Base-by-base conservation (phyloP, 768 basidiomycete genomes). In the Sarcodon sp. region DNA sequence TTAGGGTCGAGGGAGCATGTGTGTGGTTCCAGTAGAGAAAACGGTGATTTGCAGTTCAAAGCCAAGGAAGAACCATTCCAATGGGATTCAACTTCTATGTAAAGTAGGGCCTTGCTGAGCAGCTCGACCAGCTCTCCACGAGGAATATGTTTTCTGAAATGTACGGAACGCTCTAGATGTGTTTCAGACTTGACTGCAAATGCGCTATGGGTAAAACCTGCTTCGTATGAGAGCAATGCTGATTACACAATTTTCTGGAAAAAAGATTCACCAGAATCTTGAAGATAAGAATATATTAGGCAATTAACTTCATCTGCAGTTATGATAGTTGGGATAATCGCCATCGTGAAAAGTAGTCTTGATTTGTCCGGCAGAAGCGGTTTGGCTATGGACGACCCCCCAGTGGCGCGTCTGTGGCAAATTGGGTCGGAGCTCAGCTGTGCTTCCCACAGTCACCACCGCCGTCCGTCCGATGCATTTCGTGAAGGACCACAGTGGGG, bases 251-350 rank as follows among this genome's bases (percentile, higher is more conserved):
- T 33, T 27, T 11, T 35, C 21, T 9, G 11, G 21, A n/a, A 33
- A 32, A 47, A 47, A 15, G 45, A 35, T 52, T 34, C 53, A 86
- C 87, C 87, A 33, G 86, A 87, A 55, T 91, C 88, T 54, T 80
- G 70, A 53, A 91, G 77, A 58, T 89, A 91, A 1, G 88, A 74
- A 62, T 90, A 80, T 43, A 91, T 81, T 52, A 90, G 76, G 57
- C 82, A 86, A 60, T 91, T 91, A 51, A 91, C 71, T 60, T 90
- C 85, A 54, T 89, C 87, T 35, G 87, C 82, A 36, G 80, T 77
- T 53, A 88, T 82, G 33, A 72, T 71, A 44, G 83, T 72, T 45
- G 73, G 71, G 47, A 70, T 48, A 16, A 56, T 46, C 1, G 56
- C 55, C 56, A 57, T 57, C 44, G 33, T n/a, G 44, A 36, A 33